phyloP scores from a whole-genome alignment of 1,139 yeast species.

The Scheffersomyces cryptocercus region DNA sequence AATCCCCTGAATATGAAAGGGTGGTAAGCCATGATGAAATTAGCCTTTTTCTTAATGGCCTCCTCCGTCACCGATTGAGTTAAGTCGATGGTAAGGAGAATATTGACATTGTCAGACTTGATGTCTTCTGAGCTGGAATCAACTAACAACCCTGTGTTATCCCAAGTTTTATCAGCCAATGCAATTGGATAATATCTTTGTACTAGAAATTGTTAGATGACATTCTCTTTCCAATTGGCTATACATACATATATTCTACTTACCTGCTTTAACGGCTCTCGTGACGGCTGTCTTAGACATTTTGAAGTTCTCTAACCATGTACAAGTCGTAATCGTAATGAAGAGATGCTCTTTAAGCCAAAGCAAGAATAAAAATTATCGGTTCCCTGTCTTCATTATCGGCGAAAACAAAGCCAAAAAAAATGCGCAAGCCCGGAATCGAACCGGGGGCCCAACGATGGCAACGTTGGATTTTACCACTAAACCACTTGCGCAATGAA shows the following conservation, averaged over 20 bases:
- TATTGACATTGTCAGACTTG: constrained; percentile 30
- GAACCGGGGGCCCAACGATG: constrained; percentile 14
- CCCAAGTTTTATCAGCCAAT: constrained; percentile 89
- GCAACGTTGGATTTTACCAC: constrained; percentile 14
- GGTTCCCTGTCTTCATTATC: background rate
- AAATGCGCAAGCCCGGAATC: constrained; percentile 13
- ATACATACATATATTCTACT: constrained; percentile 2
- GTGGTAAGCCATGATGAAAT: constrained; percentile 81
- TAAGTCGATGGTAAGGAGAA: constrained; percentile 80
- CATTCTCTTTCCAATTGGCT: background rate
- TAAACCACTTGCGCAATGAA: constrained; percentile 10
- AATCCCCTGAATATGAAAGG: constrained; percentile 92
- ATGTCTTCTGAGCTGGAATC: constrained; percentile 49
- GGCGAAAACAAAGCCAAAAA: constrained; percentile 1
- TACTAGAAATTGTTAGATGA: constrained; percentile 31
- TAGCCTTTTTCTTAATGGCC: constrained; percentile 56
- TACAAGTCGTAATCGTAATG: background rate
- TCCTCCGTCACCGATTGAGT: constrained; percentile 85
- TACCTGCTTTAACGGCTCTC: constrained; percentile 49
- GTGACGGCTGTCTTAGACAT: constrained; percentile 45
- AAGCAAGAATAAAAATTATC: background rate
- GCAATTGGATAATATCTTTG: constrained; percentile 71
- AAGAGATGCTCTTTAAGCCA: background rate
- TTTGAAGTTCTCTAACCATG: background rate
- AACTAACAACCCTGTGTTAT: constrained; percentile 85